phyloP scores from a whole-genome alignment of 2,329 filamentous ascomycete genomes.

The Metarhizium humberi region DNA sequence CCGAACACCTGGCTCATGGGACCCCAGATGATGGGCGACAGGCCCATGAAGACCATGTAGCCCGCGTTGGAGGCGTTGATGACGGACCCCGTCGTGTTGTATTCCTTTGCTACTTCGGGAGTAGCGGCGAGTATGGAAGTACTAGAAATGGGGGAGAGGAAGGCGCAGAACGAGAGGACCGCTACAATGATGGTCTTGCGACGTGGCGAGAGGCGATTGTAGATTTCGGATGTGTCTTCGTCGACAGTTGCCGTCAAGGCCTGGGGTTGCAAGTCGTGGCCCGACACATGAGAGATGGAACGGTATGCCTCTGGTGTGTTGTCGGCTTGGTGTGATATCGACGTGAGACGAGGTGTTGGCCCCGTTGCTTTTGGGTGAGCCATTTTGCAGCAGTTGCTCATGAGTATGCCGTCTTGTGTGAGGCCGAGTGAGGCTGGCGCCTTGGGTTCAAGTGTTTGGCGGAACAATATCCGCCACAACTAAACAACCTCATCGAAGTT shows the following conservation, averaged over 20 bases:
- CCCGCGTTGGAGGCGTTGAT: conserved; percentile 67
- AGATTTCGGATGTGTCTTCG: conserved; percentile 41
- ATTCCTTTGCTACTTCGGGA: conserved; percentile 62
- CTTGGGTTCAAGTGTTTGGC: not conserved
- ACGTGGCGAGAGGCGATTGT: conserved; percentile 50
- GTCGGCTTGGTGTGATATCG: not conserved
- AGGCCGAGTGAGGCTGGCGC: no score
- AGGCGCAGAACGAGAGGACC: conserved; percentile 64
- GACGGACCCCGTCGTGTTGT: conserved; percentile 54
- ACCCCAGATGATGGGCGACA: conserved; percentile 62
- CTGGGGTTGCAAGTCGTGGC: conserved; percentile 13
- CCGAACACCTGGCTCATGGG: conserved; percentile 60
- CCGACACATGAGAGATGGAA: conserved; percentile 20
- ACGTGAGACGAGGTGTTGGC: not conserved
- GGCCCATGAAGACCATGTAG: conserved; percentile 67
- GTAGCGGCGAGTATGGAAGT: conserved; percentile 66
- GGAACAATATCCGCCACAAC: not conserved
- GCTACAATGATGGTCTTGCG: conserved; percentile 60
- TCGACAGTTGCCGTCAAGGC: conserved; percentile 16
- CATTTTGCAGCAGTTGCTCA: not conserved
- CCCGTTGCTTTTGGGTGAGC: not conserved
- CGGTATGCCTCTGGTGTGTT: conserved; percentile 7
- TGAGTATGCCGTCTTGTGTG: no score
- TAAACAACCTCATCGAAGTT: not conserved
- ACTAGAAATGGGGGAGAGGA: conserved; percentile 65